Evolutionary conservation across 1,284 basidiomycete species (phyloP), one percentile per base, ranked within the genome.

Genomic region (Ustilago hordei): DNA sequence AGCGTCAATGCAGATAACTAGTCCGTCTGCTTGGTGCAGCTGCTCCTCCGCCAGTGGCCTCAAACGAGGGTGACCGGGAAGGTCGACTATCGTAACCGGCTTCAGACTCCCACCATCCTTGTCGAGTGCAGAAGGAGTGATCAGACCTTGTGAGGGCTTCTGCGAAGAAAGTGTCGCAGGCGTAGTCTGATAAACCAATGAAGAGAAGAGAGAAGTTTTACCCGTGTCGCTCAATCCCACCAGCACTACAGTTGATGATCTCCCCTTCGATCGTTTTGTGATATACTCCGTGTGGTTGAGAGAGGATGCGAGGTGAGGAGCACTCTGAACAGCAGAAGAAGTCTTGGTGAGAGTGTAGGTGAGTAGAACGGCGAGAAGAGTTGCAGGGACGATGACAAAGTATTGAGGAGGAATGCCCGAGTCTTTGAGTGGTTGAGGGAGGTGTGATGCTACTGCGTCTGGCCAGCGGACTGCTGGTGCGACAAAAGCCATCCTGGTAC

Each of bases 1-100:
- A 13, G 84, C 76, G 45, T 85, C 84, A n/a, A 84, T 53, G 65
- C 84, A 85, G 70, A 84, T 78, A 15, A 85, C 81, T 17, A 85
- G 35, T 8, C 69, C 79, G 23, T 85, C 84, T 4, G 78, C 82
- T 31, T 73, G 65, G 39, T 47, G 38, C 32, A 83, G 55, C 15
- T 76, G 64, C 31, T 81, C 79, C 32, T 74, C 72, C 4, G 75
- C 73, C n/a, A 75, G 56, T 7, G 74, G 69, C 9, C 83, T 69
- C 13, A 85, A 57, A 3, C 84, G 57, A 4, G 83, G 77, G 55
- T 85, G 84, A 9, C 84, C 84, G 0, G 84, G 84, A 38, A 83
- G 55, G 38, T 85, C 84, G 13, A 84, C 60, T 5, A 85, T 55
- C 12, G 67, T 71, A 3, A 81, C 60, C 15, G 73, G 60, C 34